Conservation (phyloP, 495 filamentous ascomycete species). For the Parathielavia appendiculata region DNA sequence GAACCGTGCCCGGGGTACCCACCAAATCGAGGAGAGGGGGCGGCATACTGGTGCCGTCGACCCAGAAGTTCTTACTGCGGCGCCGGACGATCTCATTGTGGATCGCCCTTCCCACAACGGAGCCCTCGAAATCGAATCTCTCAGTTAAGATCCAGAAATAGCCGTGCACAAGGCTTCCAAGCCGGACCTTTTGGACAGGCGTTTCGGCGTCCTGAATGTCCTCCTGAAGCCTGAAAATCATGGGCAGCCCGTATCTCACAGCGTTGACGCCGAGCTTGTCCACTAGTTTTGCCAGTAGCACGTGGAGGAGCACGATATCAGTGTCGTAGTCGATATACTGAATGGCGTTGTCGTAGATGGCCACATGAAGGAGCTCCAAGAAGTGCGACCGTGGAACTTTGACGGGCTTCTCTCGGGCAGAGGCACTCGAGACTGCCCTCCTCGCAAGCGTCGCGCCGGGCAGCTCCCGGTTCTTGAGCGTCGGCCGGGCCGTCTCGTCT, state of each 20-base stretch:
- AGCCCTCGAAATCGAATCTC: constrained; percentile 68
- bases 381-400: constrained; percentile 60
- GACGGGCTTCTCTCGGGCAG: constrained; percentile 53
- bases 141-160: constrained; percentile 77
- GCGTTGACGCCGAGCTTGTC: constrained; percentile 80
- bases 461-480: constrained; percentile 32
- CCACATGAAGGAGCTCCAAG: constrained; percentile 77
- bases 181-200: constrained; percentile 60
- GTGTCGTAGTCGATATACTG: constrained; percentile 62
- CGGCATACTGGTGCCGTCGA: constrained; percentile 63
- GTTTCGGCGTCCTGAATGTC: constrained; percentile 64
- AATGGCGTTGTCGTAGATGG: constrained; percentile 77
- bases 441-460: constrained; percentile 43
- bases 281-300: constrained; percentile 66
- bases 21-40: constrained; percentile 51
- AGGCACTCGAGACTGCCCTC: constrained; percentile 65
- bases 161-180: constrained; percentile 79
- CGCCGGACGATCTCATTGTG: constrained; percentile 70
- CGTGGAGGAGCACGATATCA: constrained; percentile 69
- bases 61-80: constrained; percentile 67
- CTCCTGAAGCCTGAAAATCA: constrained; percentile 83
- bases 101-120: constrained; percentile 60
- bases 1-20: constrained; percentile 45
- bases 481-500: constrained; percentile 47
- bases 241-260: constrained; percentile 69